Conservation (phyloP, 1,284 basidiomycete species). For the Ceratobasidium sp. region DNA sequence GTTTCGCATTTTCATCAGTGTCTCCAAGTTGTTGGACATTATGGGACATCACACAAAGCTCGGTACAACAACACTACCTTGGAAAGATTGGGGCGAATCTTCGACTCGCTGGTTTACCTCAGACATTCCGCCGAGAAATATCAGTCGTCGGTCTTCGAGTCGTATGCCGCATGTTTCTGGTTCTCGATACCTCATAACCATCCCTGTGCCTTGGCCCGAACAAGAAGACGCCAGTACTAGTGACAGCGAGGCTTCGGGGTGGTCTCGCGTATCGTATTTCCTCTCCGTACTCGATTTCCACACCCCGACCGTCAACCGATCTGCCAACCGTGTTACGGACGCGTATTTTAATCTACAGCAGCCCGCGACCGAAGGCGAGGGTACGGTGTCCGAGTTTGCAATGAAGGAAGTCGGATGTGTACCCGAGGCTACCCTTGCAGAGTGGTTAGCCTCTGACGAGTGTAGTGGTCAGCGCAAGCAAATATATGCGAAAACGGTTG, state of each 20-base stretch:
- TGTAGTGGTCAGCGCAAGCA: neutral
- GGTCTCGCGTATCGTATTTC: no score
- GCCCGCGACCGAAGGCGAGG: neutral
- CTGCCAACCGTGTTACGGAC: neutral
- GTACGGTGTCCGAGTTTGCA: neutral
- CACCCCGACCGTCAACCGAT: neutral
- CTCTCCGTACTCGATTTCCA: conserved; percentile 15
- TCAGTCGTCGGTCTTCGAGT: conserved; percentile 2
- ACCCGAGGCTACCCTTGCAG: neutral
- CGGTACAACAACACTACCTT: neutral
- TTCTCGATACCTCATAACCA: neutral
- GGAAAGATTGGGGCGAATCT: conserved; percentile 3
- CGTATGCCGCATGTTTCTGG: no score
- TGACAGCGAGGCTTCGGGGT: no score
- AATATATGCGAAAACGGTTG: neutral
- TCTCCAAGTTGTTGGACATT: neutral
- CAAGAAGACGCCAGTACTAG: no score
- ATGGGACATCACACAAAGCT: neutral
- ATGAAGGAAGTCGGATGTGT: neutral
- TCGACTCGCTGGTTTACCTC: neutral
- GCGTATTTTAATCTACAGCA: neutral
- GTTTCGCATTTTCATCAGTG: conserved; percentile 3
- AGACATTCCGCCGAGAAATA: neutral
- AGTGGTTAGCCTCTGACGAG: neutral
- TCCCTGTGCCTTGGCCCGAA: no score